Evolutionary conservation across 2,329 filamentous ascomycete species (phyloP).

Genomic region (Aspergillus aculeatus): DNA sequence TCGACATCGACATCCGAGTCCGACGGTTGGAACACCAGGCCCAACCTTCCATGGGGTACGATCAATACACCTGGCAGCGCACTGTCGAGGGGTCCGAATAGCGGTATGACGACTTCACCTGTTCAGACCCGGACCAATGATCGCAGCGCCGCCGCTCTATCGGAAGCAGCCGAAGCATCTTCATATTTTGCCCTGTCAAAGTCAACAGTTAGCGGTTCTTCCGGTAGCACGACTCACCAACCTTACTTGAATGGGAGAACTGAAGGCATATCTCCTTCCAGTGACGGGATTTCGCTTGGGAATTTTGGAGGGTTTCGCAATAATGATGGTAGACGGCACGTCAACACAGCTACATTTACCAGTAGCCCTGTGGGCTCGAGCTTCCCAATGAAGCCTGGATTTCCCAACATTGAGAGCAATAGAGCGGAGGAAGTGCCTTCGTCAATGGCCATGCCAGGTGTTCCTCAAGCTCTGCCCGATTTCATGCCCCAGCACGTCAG

Average conservation of each 20-base stretch:
- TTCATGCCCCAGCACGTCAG: slow-evolving; percentile 26
- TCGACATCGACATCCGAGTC: slow-evolving; percentile 68
- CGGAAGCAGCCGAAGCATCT: slow-evolving; percentile 46
- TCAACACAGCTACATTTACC: slow-evolving; percentile 32
- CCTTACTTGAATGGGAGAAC: slow-evolving; percentile 34
- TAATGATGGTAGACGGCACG: slow-evolving; percentile 28
- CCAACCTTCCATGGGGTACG: slow-evolving; percentile 59
- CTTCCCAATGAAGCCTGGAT: slow-evolving; percentile 33
- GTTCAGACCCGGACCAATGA: slow-evolving; percentile 54
- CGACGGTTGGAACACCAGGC: slow-evolving; percentile 58
- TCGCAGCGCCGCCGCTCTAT: slow-evolving; percentile 37
- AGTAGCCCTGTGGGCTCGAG: slow-evolving; percentile 31
- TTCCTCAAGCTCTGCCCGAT: slow-evolving; percentile 31
- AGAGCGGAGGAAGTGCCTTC: slow-evolving; percentile 30
- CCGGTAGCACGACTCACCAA: slow-evolving; percentile 28
- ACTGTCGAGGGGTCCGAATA: slow-evolving; percentile 45
- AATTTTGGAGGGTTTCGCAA: slow-evolving; percentile 27
- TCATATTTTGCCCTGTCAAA: slow-evolving; percentile 48
- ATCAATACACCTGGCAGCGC: slow-evolving; percentile 48
- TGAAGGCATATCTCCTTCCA: slow-evolving; percentile 35
- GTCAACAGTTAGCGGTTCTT: slow-evolving; percentile 42
- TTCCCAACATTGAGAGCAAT: slow-evolving; percentile 29
- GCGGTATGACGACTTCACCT: slow-evolving; percentile 57
- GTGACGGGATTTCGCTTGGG: slow-evolving; percentile 33
- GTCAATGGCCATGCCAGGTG: slow-evolving; percentile 30